Evolutionary conservation across 2,329 filamentous ascomycete species (phyloP).

Genomic region (Ceratocystiopsis sp.): DNA sequence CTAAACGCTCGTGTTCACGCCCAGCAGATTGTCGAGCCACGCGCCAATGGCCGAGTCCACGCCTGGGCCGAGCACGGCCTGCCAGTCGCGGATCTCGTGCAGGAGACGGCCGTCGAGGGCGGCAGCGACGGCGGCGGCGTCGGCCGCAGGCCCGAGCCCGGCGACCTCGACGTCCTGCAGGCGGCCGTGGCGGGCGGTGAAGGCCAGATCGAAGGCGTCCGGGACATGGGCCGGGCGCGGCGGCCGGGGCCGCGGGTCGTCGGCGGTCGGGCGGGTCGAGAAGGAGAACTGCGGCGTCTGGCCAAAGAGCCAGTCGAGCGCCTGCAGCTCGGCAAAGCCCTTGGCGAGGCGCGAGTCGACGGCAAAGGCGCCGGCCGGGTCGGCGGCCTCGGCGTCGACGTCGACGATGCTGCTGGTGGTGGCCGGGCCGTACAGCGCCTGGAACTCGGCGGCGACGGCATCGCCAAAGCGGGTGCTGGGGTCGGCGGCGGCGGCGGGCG

Average conservation of each 20-base stretch:
- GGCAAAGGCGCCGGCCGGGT: slow-evolving; percentile 19
- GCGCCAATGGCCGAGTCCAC: slow-evolving; percentile 7
- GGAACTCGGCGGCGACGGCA: slow-evolving; percentile 49
- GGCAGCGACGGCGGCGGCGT: slow-evolving; percentile 4
- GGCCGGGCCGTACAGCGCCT: slow-evolving; percentile 40
- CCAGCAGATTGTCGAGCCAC: slow-evolving; percentile 18
- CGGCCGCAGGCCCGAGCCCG: slow-evolving; percentile 9
- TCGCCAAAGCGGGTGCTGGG: slow-evolving; percentile 24
- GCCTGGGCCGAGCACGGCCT: slow-evolving; percentile 5
- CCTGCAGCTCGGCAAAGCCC: slow-evolving; percentile 47
- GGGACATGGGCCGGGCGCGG: slow-evolving; percentile 29
- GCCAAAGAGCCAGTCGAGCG: slow-evolving; percentile 58
- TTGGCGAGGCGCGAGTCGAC: slow-evolving; percentile 24
- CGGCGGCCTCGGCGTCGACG: slow-evolving; percentile 31
- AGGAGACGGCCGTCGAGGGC: slow-evolving; percentile 12
- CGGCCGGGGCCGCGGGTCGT: slow-evolving; percentile 40
- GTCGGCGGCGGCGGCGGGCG: slow-evolving; percentile 21
- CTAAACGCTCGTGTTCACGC: too few species aligned
- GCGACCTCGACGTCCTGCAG: slow-evolving; percentile 15
- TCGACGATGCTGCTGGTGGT: slow-evolving; percentile 16
- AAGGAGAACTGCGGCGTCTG: slow-evolving; percentile 78
- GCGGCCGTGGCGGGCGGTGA: slow-evolving; percentile 23
- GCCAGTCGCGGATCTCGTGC: slow-evolving; percentile 16
- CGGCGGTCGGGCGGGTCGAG: slow-evolving; percentile 39
- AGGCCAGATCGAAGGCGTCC: slow-evolving; percentile 15